phyloP scores from a whole-genome alignment of 495 filamentous ascomycete genomes.

The Sphaerosporella brunnea region DNA sequence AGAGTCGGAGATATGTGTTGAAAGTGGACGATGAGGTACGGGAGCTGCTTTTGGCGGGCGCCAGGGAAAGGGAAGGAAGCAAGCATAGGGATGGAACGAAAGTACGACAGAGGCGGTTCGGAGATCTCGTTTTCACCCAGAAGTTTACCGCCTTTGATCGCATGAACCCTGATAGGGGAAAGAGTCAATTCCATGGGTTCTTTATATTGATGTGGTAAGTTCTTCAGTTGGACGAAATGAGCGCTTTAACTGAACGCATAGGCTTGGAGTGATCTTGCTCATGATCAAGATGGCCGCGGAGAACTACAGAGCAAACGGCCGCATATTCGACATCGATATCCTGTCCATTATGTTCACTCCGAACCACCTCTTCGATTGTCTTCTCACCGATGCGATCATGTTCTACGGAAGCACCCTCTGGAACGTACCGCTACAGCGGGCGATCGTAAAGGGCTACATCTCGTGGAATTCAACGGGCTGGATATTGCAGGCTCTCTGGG shows the following conservation, averaged over 20 bases:
- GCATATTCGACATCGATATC: slow-evolving; percentile 47
- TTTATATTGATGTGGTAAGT: slow-evolving; percentile 52
- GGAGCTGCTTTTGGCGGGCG: neutral
- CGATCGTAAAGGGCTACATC: slow-evolving; percentile 35
- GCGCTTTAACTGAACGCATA: slow-evolving; percentile 5
- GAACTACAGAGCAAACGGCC: slow-evolving; percentile 46
- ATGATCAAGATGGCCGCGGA: slow-evolving; percentile 44
- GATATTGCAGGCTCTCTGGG: slow-evolving; percentile 55
- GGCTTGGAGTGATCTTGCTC: slow-evolving; percentile 42
- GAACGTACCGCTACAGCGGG: slow-evolving; percentile 38
- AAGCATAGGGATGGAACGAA: neutral
- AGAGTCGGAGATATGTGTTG: neutral
- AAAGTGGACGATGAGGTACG: slow-evolving; percentile 5
- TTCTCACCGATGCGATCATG: slow-evolving; percentile 49
- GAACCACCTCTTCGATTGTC: slow-evolving; percentile 43
- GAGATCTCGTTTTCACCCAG: slow-evolving; percentile 43
- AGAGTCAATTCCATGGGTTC: slow-evolving; percentile 54
- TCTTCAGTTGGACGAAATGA: neutral
- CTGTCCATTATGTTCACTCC: slow-evolving; percentile 46
- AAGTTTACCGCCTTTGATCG: slow-evolving; percentile 55
- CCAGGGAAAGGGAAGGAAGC: neutral
- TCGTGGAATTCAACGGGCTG: slow-evolving; percentile 48
- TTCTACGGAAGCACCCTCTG: slow-evolving; percentile 41
- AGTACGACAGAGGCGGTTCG: slow-evolving; percentile 1
- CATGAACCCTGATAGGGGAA: slow-evolving; percentile 38